These are phyloP conservation scores for Prosopis cineraria DNA, from an alignment of 306 rosid species.

Conservation along the genomic window DNA sequence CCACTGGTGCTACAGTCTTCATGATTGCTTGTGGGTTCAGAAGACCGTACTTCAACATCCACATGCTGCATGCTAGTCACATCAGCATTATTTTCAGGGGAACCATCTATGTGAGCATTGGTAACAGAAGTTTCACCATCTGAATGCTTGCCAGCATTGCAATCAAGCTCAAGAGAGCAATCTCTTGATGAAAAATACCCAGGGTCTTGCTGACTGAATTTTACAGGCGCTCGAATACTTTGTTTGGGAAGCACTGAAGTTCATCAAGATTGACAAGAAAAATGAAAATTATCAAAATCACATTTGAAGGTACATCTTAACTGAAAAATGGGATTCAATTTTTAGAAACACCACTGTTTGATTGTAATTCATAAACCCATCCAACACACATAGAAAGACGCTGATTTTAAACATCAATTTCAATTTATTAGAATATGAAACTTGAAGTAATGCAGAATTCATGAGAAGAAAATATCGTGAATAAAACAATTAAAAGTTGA, in stretches of 20 bases:
- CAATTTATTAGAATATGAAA: not conserved
- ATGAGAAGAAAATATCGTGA: conserved; percentile 17
- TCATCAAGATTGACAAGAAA: conserved; percentile 36
- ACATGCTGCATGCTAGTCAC: conserved; percentile 63
- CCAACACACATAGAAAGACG: not conserved
- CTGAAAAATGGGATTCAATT: conserved; percentile 19
- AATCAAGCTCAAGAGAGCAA: conserved; percentile 65
- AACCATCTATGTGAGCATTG: conserved; percentile 55
- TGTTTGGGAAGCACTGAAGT: conserved; percentile 53
- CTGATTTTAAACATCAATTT: not conserved
- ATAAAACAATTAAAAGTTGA: not conserved
- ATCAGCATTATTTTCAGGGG: conserved; percentile 83
- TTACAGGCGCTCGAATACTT: conserved; percentile 50
- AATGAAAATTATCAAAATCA: conserved; percentile 26
- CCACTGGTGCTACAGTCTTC: conserved; percentile 99
- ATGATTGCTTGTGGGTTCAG: conserved; percentile 58
- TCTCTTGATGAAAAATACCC: conserved; percentile 64
- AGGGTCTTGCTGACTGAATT: conserved; percentile 55
- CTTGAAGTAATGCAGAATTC: conserved; percentile 19
- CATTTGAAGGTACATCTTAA: conserved; percentile 8
- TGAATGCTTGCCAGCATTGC: conserved; percentile 66
- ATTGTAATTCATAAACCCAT: conserved; percentile 1
- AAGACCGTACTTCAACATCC: conserved; percentile 72
- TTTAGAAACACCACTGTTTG: conserved; percentile 2
- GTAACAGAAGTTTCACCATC: conserved; percentile 83